Conservation (phyloP, 2,329 filamentous ascomycete species). For the Claviceps fusiformis region DNA sequence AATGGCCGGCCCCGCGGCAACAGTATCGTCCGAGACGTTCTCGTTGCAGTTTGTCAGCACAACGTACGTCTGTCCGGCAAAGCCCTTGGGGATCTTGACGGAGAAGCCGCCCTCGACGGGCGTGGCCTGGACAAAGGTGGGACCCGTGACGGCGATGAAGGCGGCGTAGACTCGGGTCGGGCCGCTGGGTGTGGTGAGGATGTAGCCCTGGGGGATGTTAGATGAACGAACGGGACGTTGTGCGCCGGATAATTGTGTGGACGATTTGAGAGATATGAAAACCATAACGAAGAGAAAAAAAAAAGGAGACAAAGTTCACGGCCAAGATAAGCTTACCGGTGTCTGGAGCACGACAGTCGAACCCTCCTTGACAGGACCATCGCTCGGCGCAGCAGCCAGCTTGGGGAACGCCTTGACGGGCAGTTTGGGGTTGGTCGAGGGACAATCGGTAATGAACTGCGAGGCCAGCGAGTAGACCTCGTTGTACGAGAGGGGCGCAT, state of each 20-base stretch:
- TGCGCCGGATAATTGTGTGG: too few relatives aligned
- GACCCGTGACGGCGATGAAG: conserved; percentile 6
- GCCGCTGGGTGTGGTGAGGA: background rate
- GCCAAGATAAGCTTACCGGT: background rate
- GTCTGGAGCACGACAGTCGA: background rate
- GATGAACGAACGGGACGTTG: too few relatives aligned
- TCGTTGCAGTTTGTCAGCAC: conserved; percentile 21
- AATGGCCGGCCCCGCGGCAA: conserved; percentile 21
- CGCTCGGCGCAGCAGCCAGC: conserved; percentile 19
- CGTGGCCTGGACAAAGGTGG: conserved; percentile 3
- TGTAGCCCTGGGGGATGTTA: background rate
- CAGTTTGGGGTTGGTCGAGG: conserved; percentile 36
- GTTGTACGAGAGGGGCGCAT: conserved; percentile 43
- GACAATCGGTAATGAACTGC: conserved; percentile 46
- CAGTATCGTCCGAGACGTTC: conserved; percentile 19
- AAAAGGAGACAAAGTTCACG: too few relatives aligned
- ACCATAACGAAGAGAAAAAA: background rate
- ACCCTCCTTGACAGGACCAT: background rate
- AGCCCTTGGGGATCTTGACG: conserved; percentile 9
- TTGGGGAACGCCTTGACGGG: conserved; percentile 48
- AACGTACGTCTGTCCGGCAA: conserved; percentile 21
- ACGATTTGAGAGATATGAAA: background rate
- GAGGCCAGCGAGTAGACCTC: conserved; percentile 52
- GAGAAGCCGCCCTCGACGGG: conserved; percentile 5
- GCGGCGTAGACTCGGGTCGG: conserved; percentile 1